These are phyloP conservation scores for Rhizopus delemar DNA, from an alignment of 371 early-diverging fungal species.

Conservation along the genomic window DNA sequence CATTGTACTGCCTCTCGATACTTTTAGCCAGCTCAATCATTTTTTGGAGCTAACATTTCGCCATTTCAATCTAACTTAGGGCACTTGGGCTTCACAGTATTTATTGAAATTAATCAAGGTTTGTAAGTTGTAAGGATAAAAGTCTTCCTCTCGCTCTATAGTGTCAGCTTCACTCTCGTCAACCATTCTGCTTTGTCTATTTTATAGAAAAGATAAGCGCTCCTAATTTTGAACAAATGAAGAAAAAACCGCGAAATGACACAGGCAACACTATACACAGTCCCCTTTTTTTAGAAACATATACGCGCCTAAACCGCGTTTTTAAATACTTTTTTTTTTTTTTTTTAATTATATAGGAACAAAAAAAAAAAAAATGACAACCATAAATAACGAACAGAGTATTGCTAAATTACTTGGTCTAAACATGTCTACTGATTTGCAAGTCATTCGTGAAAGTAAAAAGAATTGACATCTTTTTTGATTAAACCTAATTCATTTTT, in stretches of 20 bases:
- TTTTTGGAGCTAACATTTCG: no score
- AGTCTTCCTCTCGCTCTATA: slow-evolving; percentile 3
- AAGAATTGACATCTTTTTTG: background rate
- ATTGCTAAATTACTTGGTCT: background rate
- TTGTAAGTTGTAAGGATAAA: background rate
- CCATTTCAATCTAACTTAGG: no score
- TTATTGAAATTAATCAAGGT: background rate
- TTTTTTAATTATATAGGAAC: background rate
- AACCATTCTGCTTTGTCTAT: slow-evolving; percentile 10
- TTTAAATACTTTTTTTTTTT: background rate
- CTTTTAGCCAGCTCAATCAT: no score
- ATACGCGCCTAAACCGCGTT: background rate
- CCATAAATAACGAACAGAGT: background rate
- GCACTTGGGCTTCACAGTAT: no score
- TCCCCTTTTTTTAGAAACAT: no score
- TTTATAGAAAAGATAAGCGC: slow-evolving; percentile 7
- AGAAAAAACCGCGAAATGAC: background rate
- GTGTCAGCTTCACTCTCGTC: slow-evolving; percentile 8
- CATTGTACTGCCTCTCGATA: no score
- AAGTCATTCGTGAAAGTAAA: slow-evolving; percentile 8
- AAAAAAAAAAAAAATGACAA: background rate
- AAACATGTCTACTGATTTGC: background rate
- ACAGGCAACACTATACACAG: no score
- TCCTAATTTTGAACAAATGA: background rate
- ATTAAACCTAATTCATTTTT: background rate